Evolutionary conservation across 106 monocot genomes (phyloP), one percentile per base, ranked within the genome.

Genomic region (Acorus gramineus): DNA sequence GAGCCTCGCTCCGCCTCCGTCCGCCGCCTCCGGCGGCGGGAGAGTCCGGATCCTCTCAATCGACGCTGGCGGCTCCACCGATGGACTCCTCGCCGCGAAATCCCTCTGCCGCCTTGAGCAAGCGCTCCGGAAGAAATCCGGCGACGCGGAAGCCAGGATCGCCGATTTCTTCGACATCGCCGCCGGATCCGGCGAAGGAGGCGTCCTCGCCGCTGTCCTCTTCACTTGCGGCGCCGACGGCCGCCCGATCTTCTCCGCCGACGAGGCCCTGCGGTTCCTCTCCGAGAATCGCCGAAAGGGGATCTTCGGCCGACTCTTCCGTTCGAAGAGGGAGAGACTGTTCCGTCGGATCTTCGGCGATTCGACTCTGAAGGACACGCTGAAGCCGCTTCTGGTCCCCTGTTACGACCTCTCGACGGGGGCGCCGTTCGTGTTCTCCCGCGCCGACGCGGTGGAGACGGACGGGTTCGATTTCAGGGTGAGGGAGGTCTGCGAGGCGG

Each of bases 101-200:
- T 71, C 75, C 47, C 82, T 93, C 55, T 69, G 70, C 13, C 72
- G 69, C 6, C 78, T 93, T 3, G 93, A 93, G 52, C 44, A 74
- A 65, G 70, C 71, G 13, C 76, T 93, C 28, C 62, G 76, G 9
- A 56, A 53, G 42, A 59, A 51, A 7, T 69, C 85, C 42, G 62
- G 71, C 44, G 62, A 80, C 47, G 59, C 85, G 8, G 7, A 69
- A 8, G 80, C 83, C 7, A 51, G 67, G 11, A 78, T 93, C 50
- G 52, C 89, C 14, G 82, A 93, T 63, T 83, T 85, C 83, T 93
- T 93, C 69, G 93, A 93, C 74, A 52, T 77, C 10, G 89, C 85
- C 2, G 85, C 85, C 0, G 93, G 93, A 4, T 89, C 93, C 46
- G 93, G 93, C 53, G 59, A 66, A 14, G 93, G 93, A 2, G 93